Evolutionary conservation across 768 basidiomycete species (phyloP).

Genomic region (Suillus weaverae): DNA sequence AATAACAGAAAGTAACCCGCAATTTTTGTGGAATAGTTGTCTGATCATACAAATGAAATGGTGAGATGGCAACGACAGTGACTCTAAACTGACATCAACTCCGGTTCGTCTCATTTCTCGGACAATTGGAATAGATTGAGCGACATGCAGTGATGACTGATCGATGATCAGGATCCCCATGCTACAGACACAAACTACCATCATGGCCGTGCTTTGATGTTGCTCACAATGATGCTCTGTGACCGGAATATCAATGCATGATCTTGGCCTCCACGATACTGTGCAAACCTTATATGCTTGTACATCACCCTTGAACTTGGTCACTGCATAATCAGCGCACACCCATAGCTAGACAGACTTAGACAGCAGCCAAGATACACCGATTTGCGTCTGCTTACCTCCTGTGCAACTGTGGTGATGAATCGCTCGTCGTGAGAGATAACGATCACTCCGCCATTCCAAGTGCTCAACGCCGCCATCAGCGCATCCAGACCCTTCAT

Average conservation of each 20-base stretch:
- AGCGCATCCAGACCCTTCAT: constrained; percentile 88
- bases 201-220: constrained; percentile 60
- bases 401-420: constrained; percentile 84
- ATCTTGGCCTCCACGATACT: neutral
- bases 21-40: neutral
- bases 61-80: neutral
- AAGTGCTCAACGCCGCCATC: constrained; percentile 75
- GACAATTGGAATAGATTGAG: neutral
- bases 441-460: constrained; percentile 91
- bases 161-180: neutral
- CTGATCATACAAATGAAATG: neutral
- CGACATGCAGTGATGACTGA: neutral
- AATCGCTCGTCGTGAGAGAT: constrained; percentile 97
- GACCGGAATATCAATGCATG: constrained; percentile 13
- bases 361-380: constrained; percentile 11
- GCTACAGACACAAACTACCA: neutral
- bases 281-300: constrained; percentile 80
- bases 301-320: constrained; percentile 88
- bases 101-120: neutral
- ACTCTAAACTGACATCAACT: neutral
- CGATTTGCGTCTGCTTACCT: constrained; percentile 44
- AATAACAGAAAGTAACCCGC: neutral
- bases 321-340: constrained; percentile 79
- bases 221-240: constrained; percentile 75
- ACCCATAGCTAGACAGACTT: constrained; percentile 75